A percentile compares a stretch with the other conserved stretches of the same genome.
Evolutionary conservation across 345 rosid genomes (phyloP).

Genomic region (Eucalyptus marginata): DNA sequence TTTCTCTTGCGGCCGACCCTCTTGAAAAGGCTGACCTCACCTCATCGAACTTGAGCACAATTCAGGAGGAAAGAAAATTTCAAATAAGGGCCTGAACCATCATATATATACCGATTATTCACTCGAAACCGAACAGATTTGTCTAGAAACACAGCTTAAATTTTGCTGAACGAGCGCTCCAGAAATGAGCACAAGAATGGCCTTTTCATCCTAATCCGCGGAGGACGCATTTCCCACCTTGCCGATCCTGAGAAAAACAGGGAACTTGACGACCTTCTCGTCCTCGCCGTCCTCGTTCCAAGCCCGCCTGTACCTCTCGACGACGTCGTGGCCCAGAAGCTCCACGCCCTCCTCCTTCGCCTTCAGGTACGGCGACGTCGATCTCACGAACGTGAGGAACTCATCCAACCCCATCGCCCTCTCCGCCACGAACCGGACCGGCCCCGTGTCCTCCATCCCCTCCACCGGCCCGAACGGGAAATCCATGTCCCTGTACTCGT

Average conservation of each 20-base stretch:
- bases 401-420: slow-evolving; percentile 42
- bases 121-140: not conserved
- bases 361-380: slow-evolving; percentile 61
- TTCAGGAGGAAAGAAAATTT: fast-evolving
- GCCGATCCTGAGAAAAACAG: slow-evolving; percentile 58
- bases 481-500: slow-evolving; percentile 28
- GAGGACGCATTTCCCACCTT: slow-evolving; percentile 16
- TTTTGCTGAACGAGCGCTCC: not conserved
- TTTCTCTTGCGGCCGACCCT: not conserved
- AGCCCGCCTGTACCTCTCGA: slow-evolving; percentile 21
- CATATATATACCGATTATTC: fast-evolving
- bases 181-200: not conserved
- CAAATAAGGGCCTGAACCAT: not conserved
- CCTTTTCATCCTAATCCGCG: not conserved
- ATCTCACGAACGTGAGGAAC: slow-evolving; percentile 39
- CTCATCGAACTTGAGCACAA: fast-evolving
- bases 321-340: slow-evolving; percentile 26
- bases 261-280: slow-evolving; percentile 34
- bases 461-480: slow-evolving; percentile 66
- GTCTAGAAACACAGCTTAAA: not conserved
- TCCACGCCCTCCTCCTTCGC: slow-evolving; percentile 56
- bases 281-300: slow-evolving; percentile 35
- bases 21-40: not conserved
- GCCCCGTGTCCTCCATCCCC: slow-evolving; percentile 34
- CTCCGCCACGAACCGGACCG: slow-evolving; percentile 40